Evolutionary conservation across 768 basidiomycete species (phyloP), one percentile per base, ranked within the genome.

Genomic region (Boletus subparvulus): DNA sequence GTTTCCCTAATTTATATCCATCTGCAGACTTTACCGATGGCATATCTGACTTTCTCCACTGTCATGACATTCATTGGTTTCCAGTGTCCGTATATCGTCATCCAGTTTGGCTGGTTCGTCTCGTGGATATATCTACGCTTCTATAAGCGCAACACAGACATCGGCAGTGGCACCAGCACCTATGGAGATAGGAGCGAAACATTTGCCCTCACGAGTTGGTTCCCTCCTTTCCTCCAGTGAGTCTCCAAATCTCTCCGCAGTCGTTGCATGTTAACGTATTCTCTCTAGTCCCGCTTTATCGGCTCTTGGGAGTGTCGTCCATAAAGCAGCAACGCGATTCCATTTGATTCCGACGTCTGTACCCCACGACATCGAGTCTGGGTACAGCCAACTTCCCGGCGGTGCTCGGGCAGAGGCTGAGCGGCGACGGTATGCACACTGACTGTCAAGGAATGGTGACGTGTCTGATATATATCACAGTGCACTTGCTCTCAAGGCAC

Each of bases 51-150:
- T 2, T 73, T 98, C 54, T 98, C 95, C 11, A 93, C 90, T 57
- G 81, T 97, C 28, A 78, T 93, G 75, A 88, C 86, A 60, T 62
- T 96, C 47, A 56, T 94, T 44, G 94, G 93, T 21, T 87, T 87
- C 75, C 94, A 94, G 69, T 88, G 85, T 55, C 94, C 93, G 16
- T 96, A 85, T 78, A 92, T 95, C 49, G 76, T 94, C 67, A 94
- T 98, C 61, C 97, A 99, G 69, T 99, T 98, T 70, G 97, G 96
- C n/a, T 99, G 96, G 94, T 88, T 97, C 54, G 90, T 94, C 9
- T 83, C 90, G 33, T 99, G 94, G 90, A 80, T 92, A 52, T 99
- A 97, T 74, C 83, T 99, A 35, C 86, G 97, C 37, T 98, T 99
- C 78, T 94, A 98, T 80, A 98, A 98, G 76, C 87, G 89, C 71